Percentiles rank a stretch among this genome's conserved stretches.
Evolutionary conservation across 805 yeast species (phyloP).

Genomic region (Nakazawaea sp.): DNA sequence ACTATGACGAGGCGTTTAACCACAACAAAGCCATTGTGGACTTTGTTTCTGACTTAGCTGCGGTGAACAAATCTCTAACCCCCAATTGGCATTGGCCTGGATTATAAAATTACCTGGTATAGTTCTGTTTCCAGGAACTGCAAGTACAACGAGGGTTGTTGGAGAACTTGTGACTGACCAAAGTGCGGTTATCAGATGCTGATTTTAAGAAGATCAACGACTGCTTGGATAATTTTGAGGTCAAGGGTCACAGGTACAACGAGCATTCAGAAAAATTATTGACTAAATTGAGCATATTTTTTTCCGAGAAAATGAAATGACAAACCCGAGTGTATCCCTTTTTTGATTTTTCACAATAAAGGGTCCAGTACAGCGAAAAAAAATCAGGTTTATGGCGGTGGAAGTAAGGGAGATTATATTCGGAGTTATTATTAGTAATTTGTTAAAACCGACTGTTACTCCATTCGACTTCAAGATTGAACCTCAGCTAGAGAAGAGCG

Average conservation of each 20-base stretch:
- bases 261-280: no score
- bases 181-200: constrained; percentile 40
- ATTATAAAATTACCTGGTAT: constrained; percentile 43
- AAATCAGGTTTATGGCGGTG: no score
- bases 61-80: constrained; percentile 38
- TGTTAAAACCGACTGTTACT: no score
- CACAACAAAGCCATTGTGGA: constrained; percentile 29
- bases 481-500: no score
- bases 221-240: constrained; percentile 33
- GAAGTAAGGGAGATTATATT: no score
- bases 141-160: constrained; percentile 51
- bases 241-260: constrained; percentile 38
- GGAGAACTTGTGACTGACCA: constrained; percentile 42
- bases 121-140: constrained; percentile 78
- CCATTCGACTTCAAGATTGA: no score
- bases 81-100: constrained; percentile 73
- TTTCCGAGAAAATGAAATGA: no score
- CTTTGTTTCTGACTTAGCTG: constrained; percentile 43
- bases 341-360: no score
- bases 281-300: no score
- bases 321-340: no score
- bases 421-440: no score
- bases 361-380: no score
- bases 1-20: neutral
- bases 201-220: constrained; percentile 50